phyloP scores from a whole-genome alignment of 495 filamentous ascomycete genomes.

The Daldinia vernicosa region DNA sequence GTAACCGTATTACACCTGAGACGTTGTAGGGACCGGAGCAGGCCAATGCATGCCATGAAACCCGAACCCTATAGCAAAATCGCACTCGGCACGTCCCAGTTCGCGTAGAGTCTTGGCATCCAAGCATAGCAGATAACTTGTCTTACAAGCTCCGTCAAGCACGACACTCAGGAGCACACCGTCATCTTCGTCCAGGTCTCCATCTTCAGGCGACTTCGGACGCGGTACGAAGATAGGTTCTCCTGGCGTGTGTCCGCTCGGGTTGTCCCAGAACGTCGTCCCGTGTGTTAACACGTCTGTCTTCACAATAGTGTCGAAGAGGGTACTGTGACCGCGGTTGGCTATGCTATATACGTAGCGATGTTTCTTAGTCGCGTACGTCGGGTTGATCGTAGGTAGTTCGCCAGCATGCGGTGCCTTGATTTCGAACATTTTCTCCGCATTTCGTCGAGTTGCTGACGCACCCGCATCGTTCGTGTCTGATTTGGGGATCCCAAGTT shows the following conservation, averaged over 20 bases:
- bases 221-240: constrained; percentile 77
- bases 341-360: constrained; percentile 72
- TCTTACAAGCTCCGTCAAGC: constrained; percentile 68
- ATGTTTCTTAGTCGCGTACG: constrained; percentile 59
- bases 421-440: constrained; percentile 51
- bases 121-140: constrained; percentile 75
- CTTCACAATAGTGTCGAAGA: constrained; percentile 75
- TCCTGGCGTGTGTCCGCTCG: constrained; percentile 71
- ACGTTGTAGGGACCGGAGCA: background rate
- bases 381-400: constrained; percentile 74
- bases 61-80: constrained; percentile 69
- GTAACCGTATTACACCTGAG: background rate
- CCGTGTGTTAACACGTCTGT: constrained; percentile 66
- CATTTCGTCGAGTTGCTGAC: constrained; percentile 7
- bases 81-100: constrained; percentile 70
- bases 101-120: constrained; percentile 73
- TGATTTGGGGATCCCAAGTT: constrained; percentile 50
- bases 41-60: constrained; percentile 73
- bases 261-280: constrained; percentile 60
- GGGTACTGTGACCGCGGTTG: constrained; percentile 65
- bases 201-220: constrained; percentile 40
- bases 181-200: constrained; percentile 66
- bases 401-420: constrained; percentile 60
- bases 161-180: constrained; percentile 77
- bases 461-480: background rate